Conservation (phyloP, 2,329 filamentous ascomycete genomes). For the Hypoxylon sp. region DNA sequence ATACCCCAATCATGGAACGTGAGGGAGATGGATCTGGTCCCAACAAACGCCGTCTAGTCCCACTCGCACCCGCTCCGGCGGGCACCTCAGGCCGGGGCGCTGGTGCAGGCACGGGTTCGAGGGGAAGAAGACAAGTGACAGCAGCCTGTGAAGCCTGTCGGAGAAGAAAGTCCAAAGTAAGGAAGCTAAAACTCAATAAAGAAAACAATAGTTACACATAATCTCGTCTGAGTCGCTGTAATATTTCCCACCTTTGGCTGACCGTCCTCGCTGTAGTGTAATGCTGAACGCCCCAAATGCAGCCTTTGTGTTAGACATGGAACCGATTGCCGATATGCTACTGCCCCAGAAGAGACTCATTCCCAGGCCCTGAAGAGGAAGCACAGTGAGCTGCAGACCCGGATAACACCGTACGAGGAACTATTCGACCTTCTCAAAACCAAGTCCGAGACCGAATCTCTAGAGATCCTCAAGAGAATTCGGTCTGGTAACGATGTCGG, state of each 20-base stretch:
- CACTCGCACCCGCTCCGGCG: slow-evolving; percentile 36
- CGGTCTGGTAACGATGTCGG: slow-evolving; percentile 54
- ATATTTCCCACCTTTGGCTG: slow-evolving; percentile 13
- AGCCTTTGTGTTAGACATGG: slow-evolving; percentile 51
- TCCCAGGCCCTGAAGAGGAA: slow-evolving; percentile 55
- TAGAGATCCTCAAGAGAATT: slow-evolving; percentile 55
- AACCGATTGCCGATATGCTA: slow-evolving; percentile 53
- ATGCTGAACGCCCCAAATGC: slow-evolving; percentile 53
- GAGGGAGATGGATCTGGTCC: slow-evolving; percentile 14
- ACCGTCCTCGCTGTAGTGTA: slow-evolving; percentile 47
- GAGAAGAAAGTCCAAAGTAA: slow-evolving; percentile 54
- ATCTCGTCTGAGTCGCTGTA: background rate
- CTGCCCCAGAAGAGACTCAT: slow-evolving; percentile 52
- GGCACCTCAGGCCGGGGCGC: slow-evolving; percentile 27
- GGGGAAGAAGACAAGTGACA: slow-evolving; percentile 40
- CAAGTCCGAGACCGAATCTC: slow-evolving; percentile 53
- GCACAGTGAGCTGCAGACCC: slow-evolving; percentile 50
- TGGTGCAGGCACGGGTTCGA: slow-evolving; percentile 17
- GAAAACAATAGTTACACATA: background rate
- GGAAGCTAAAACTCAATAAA: slow-evolving; percentile 15
- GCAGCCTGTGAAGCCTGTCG: slow-evolving; percentile 55
- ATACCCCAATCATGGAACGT: slow-evolving; percentile 30
- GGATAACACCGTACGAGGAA: slow-evolving; percentile 51
- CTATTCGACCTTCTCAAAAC: slow-evolving; percentile 50
- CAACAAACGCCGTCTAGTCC: slow-evolving; percentile 27